phyloP scores from a whole-genome alignment of 495 filamentous ascomycete genomes.

The Talaromyces trachyspermus region DNA sequence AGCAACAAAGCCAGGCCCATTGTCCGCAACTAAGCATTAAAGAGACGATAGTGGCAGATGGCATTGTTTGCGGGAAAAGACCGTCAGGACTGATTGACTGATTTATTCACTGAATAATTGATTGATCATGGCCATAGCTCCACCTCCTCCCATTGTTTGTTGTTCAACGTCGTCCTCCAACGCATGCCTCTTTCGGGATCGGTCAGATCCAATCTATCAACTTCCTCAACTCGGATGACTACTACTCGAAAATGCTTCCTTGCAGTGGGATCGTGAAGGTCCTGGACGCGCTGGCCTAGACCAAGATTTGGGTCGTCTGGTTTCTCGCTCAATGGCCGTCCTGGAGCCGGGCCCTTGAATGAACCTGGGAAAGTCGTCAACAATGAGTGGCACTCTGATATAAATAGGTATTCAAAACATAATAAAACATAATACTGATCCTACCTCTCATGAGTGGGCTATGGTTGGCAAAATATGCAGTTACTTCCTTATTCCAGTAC shows the following conservation, averaged over 20 bases:
- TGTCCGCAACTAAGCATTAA: too few relatives aligned
- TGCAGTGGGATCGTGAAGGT: constrained; percentile 60
- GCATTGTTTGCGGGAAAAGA: too few relatives aligned
- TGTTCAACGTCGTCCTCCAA: constrained; percentile 55
- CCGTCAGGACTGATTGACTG: too few relatives aligned
- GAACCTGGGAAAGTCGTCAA: constrained; percentile 32
- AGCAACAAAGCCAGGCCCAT: too few relatives aligned
- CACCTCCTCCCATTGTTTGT: constrained; percentile 58
- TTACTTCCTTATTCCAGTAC: constrained; percentile 70
- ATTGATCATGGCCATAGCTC: constrained; percentile 80
- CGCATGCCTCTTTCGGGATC: constrained; percentile 56
- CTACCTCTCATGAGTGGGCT: constrained; percentile 65
- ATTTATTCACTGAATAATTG: constrained; percentile 1
- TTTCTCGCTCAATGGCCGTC: constrained; percentile 42
- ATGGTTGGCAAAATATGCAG: constrained; percentile 81
- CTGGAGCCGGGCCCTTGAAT: constrained; percentile 75
- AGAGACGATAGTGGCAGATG: too few relatives aligned
- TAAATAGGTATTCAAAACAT: constrained; percentile 6
- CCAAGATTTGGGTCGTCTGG: constrained; percentile 41
- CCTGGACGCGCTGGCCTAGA: constrained; percentile 60
- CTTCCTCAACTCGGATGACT: constrained; percentile 69
- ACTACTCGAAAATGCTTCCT: constrained; percentile 78
- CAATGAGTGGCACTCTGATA: too few relatives aligned
- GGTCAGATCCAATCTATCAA: constrained; percentile 69
- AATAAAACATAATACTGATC: not conserved